Percentiles rank a stretch among this genome's conserved stretches.
Conservation (phyloP, 2,329 filamentous ascomycete species). For the Hymenoscyphus occultus region DNA sequence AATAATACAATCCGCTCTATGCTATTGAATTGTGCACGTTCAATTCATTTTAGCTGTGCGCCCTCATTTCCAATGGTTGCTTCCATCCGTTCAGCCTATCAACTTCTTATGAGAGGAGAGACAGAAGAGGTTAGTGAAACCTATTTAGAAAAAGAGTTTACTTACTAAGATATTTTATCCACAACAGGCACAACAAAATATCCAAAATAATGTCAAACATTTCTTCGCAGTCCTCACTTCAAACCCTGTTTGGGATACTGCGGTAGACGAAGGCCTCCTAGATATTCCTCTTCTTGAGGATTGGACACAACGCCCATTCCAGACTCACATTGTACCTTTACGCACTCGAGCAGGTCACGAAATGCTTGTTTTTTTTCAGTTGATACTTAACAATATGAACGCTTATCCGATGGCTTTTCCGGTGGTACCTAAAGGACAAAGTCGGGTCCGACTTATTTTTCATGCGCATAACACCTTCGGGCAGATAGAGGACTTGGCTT, state of each 20-base stretch:
- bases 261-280: constrained; percentile 32
- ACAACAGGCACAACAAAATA: constrained; percentile 15
- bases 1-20: constrained; percentile 3
- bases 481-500: not conserved
- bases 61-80: constrained; percentile 40
- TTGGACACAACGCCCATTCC: constrained; percentile 27
- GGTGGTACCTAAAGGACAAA: constrained; percentile 3
- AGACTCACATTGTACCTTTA: constrained; percentile 36
- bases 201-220: constrained; percentile 30
- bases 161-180: no score
- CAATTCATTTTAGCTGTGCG: constrained; percentile 40
- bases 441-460: constrained; percentile 3
- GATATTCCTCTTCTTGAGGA: constrained; percentile 32
- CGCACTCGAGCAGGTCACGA: constrained; percentile 27
- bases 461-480: constrained; percentile 4
- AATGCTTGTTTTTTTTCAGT: constrained; percentile 6
- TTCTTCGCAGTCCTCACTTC: constrained; percentile 32
- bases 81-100: constrained; percentile 36
- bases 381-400: not conserved
- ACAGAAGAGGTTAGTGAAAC: not conserved
- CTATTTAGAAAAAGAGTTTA: no score
- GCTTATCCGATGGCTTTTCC: constrained; percentile 4
- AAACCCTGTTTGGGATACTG: constrained; percentile 29
- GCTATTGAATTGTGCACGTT: constrained; percentile 21
- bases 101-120: constrained; percentile 16